Evolutionary conservation across 2,329 filamentous ascomycete species (phyloP).

Genomic region (Cladobotryum protrusum): DNA sequence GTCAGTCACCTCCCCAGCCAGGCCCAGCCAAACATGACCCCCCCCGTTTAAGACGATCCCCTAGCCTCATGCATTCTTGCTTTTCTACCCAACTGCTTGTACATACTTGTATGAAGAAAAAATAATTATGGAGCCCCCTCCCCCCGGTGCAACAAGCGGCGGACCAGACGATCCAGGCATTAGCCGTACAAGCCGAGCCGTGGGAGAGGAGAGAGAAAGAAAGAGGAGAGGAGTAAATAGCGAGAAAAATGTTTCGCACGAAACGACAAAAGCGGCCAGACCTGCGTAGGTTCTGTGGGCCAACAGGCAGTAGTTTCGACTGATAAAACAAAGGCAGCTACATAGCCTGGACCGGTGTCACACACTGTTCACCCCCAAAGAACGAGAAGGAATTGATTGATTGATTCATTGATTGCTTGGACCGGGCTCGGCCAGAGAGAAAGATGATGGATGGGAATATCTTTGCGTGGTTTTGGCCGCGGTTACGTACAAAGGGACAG

Average conservation of each 20-base stretch:
- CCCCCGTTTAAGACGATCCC: neutral
- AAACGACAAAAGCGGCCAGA: neutral
- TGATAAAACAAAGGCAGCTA: too few species aligned
- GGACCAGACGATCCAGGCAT: neutral
- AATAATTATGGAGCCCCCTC: neutral
- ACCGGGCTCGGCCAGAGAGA: neutral
- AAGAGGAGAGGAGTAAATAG: neutral
- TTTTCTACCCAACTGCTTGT: neutral
- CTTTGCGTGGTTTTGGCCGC: too few species aligned
- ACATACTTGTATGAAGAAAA: too few species aligned
- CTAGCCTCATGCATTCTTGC: neutral
- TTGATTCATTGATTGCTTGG: too few species aligned
- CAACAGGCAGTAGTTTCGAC: too few species aligned
- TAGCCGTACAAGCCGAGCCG: neutral
- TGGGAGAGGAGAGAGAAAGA: neutral
- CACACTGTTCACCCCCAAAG: neutral
- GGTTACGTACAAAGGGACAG: too few species aligned
- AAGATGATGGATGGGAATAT: too few species aligned
- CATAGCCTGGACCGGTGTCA: neutral
- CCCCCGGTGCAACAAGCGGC: neutral
- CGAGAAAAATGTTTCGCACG: neutral
- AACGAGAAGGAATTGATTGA: neutral
- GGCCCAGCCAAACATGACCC: neutral
- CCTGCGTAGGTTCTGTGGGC: neutral
- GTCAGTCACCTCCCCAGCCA: too few species aligned